A percentile compares a stretch with the other conserved stretches of the same genome.
Conservation (phyloP, 2,329 filamentous ascomycete genomes). For the Aspergillus novofumigatus region DNA sequence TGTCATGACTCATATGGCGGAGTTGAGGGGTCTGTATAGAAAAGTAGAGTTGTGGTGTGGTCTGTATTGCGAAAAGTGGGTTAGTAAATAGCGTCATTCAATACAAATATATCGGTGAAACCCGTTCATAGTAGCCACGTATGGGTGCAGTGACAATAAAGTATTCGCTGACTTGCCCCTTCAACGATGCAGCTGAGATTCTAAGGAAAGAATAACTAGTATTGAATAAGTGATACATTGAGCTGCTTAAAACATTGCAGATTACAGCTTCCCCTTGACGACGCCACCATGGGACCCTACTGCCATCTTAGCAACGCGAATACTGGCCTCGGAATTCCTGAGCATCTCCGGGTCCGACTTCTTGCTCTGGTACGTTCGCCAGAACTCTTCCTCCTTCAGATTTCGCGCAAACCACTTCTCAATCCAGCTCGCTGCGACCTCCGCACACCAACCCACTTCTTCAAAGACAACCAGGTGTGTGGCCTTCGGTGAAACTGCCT, state of each 20-base stretch:
- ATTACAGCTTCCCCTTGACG: background rate
- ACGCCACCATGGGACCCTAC: background rate
- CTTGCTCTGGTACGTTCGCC: constrained; percentile 12
- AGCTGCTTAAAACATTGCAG: too few species aligned
- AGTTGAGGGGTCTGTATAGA: too few species aligned
- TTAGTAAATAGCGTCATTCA: background rate
- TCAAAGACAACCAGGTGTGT: constrained; percentile 15
- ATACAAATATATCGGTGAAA: background rate
- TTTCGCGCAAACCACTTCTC: constrained; percentile 12
- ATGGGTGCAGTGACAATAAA: too few species aligned
- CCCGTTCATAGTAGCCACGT: too few species aligned
- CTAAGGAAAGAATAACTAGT: too few species aligned
- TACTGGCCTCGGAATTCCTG: constrained; percentile 7
- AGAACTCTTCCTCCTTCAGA: constrained; percentile 15
- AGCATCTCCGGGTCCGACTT: constrained; percentile 16
- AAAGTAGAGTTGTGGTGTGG: too few species aligned
- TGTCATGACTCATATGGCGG: too few species aligned
- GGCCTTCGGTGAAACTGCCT: constrained; percentile 6
- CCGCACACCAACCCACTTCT: constrained; percentile 16
- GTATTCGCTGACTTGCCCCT: too few species aligned
- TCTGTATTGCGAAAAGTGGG: too few species aligned
- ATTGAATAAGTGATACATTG: too few species aligned
- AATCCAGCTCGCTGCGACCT: constrained; percentile 13
- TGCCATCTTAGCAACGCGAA: constrained; percentile 4
- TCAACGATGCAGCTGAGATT: too few species aligned